A percentile compares a stretch with the other conserved stretches of the same genome.
Evolutionary conservation across 345 rosid species (phyloP).

Genomic region (Dovyalis caffra): DNA sequence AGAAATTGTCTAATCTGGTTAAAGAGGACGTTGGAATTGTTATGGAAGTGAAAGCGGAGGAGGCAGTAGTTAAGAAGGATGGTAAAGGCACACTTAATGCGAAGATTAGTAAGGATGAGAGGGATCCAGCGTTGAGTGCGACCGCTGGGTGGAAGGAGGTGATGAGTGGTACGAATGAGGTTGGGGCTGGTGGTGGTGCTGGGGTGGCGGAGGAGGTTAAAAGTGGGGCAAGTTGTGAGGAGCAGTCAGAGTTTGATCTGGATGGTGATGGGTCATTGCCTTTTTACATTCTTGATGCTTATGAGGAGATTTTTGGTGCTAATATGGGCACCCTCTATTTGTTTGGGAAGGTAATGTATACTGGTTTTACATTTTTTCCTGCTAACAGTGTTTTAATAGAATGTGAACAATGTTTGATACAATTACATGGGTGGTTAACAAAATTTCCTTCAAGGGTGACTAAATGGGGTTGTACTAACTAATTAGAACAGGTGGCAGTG

Average conservation of each 20-base stretch:
- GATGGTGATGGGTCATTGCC: constrained; percentile 66
- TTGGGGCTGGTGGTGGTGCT: constrained; percentile 21
- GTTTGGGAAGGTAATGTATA: constrained; percentile 77
- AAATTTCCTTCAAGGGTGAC: background rate
- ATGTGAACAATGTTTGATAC: too few species aligned
- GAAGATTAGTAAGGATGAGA: constrained; percentile 50
- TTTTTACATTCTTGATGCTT: constrained; percentile 74
- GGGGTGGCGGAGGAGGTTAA: constrained; percentile 25
- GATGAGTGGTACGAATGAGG: constrained; percentile 38
- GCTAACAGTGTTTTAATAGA: too few species aligned
- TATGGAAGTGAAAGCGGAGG: constrained; percentile 37
- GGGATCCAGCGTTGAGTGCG: constrained; percentile 69
- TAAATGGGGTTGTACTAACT: background rate
- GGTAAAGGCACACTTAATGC: constrained; percentile 58
- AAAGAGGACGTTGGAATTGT: constrained; percentile 24
- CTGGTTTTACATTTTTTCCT: background rate
- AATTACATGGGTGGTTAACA: too few species aligned
- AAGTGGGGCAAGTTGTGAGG: constrained; percentile 33
- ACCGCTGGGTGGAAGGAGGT: constrained; percentile 82
- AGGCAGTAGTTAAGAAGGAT: constrained; percentile 34
- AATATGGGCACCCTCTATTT: constrained; percentile 79
- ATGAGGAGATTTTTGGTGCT: constrained; percentile 80
- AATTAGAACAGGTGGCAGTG: background rate
- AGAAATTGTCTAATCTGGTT: background rate
- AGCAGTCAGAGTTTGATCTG: constrained; percentile 64